A percentile compares a stretch with the other conserved stretches of the same genome.
phyloP scores from a whole-genome alignment of 2,329 filamentous ascomycete genomes.

The Trichoderma sp. region DNA sequence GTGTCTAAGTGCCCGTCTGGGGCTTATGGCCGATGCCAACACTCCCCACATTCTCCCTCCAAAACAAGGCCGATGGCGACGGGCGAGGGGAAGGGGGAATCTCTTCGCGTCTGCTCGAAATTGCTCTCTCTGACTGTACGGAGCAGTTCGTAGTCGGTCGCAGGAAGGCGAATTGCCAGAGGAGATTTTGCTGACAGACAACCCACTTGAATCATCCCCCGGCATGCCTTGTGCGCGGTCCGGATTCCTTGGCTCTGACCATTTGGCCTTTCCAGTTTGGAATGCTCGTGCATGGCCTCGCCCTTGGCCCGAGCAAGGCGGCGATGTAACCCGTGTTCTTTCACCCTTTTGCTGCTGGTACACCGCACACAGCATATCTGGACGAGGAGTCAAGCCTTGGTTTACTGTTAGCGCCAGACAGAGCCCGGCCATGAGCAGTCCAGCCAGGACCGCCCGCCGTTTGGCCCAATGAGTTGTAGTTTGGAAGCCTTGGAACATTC shows the following conservation, averaged over 20 bases:
- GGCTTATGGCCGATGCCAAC: conserved; percentile 17
- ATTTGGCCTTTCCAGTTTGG: background rate
- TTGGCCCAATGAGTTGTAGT: conserved; percentile 1
- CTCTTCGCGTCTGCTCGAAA: background rate
- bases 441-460: background rate
- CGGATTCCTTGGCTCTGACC: background rate
- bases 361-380: conserved; percentile 15
- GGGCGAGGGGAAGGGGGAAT: conserved; percentile 11
- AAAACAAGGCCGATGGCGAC: background rate
- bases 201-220: background rate
- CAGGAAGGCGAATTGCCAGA: background rate
- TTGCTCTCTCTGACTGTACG: background rate
- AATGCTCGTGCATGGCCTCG: background rate
- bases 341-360: background rate
- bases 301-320: background rate
- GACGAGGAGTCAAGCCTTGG: background rate
- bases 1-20: conserved; percentile 9
- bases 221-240: background rate
- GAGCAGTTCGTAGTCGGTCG: background rate
- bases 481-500: conserved; percentile 15
- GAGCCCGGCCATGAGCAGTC: background rate
- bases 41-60: conserved; percentile 5
- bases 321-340: conserved; percentile 10
- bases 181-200: background rate
- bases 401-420: background rate